These are phyloP conservation scores for Fallopia convolvulus DNA, from an alignment of 148 eudicot genomes.

Conservation along the genomic window DNA sequence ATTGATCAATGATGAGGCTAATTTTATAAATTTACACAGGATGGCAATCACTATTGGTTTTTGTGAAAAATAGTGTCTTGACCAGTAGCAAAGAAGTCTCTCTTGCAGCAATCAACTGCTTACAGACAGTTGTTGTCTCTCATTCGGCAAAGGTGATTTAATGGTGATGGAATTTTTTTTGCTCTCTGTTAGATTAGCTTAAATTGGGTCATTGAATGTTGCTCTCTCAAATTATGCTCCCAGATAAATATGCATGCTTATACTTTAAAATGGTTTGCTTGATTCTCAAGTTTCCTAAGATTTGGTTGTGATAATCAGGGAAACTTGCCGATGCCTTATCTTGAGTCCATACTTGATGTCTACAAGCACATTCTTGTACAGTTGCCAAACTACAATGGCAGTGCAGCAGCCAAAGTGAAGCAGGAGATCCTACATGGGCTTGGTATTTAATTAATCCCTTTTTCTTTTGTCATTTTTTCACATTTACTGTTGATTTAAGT, in stretches of 20 bases:
- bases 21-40: constrained; percentile 40
- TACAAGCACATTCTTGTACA: constrained; percentile 65
- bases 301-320: constrained; percentile 47
- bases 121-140: constrained; percentile 79
- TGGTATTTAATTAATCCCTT: constrained; percentile 33
- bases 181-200: background rate
- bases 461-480: background rate
- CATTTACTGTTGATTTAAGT: background rate
- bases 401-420: constrained; percentile 63
- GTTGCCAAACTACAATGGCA: constrained; percentile 33
- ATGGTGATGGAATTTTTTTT: background rate
- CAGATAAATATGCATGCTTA: background rate
- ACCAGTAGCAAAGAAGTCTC: constrained; percentile 94
- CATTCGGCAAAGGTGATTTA: constrained; percentile 73
- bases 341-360: constrained; percentile 74
- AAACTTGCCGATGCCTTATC: constrained; percentile 71
- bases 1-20: constrained; percentile 9
- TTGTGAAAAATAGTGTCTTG: constrained; percentile 62
- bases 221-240: background rate
- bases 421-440: constrained; percentile 89
- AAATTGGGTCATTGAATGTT: background rate
- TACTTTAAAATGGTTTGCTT: background rate
- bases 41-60: constrained; percentile 77
- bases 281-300: constrained; percentile 16
- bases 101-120: constrained; percentile 85